Evolutionary conservation across 169 alveolate genomes (phyloP), one percentile per base, ranked within the genome.

Genomic region (Eimeria mitis): DNA sequence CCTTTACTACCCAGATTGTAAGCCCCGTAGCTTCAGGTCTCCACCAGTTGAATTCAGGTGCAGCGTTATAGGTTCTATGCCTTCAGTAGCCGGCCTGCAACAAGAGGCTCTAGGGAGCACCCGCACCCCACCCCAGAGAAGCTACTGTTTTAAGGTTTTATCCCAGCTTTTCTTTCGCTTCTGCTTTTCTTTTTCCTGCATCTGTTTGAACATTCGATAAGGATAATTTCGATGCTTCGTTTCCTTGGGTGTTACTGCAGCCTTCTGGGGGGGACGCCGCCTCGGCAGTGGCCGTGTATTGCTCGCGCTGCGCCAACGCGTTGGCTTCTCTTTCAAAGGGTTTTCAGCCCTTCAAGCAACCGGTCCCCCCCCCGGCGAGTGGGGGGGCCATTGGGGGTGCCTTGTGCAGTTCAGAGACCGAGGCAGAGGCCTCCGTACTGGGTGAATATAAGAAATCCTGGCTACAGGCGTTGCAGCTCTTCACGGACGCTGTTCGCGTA

Each of bases 261-360:
- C 73, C 89, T 81, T n/a, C 78, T 1, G 78, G 47, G 47, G 47
- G 78, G 78, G 49, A n/a, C 47, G 47, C 91, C 23, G 91, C 91
- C 19, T 28, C 91, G 28, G 61, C 56, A 16, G 42, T 59, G 28
- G 75, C 78, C 13, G 78, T 84, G 31, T 84, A 84, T 25, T 84
- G 91, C 44, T 34, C 91, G n/a, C 91, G 91, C 70, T 84, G 91
- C 56, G 78, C 78, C 52, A 84, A 59, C 47, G 91, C 91, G 52
- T n/a, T 84, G 91, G 91, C 91, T 37, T 84, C 91, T 34, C 76
- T 84, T 34, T 84, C 91, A 34, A 84, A 84, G 91, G 91, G 91
- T 8, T 84, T 84, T 21, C 91, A 84, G 78, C 91, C 91, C 56
- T 84, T 56, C 78, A 84, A 61, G 79, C 37, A 23, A 5, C 52